These are phyloP conservation scores for Eleusine coracana DNA, from an alignment of 176 grass and related monocot genomes.

Conservation along the genomic window DNA sequence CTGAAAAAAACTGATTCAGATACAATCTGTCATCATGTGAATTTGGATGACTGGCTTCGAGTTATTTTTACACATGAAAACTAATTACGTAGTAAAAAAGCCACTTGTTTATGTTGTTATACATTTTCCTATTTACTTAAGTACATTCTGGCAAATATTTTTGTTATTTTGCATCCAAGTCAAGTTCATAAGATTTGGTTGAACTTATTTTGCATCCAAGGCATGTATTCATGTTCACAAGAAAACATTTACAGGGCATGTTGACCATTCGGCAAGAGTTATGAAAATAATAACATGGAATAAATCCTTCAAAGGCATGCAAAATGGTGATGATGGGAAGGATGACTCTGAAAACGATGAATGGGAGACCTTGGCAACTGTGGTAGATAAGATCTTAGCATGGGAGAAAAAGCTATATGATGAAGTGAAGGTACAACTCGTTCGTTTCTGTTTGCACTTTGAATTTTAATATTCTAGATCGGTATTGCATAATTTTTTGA, in stretches of 20 bases:
- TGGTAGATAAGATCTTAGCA: constrained; percentile 94
- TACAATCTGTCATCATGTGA: too few species aligned
- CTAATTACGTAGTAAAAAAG: too few species aligned
- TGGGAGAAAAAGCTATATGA: constrained; percentile 99
- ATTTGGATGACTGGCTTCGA: too few species aligned
- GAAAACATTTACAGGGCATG: constrained; percentile 71
- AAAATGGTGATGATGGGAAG: constrained; percentile 78
- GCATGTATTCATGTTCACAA: constrained; percentile 2
- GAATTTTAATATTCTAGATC: background rate
- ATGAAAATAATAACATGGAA: constrained; percentile 99
- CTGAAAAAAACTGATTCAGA: too few species aligned
- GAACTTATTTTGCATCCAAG: constrained; percentile 16
- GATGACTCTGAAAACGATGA: constrained; percentile 95
- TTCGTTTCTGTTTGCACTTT: constrained; percentile 15
- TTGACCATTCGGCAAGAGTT: constrained; percentile 95
- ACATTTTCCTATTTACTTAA: background rate
- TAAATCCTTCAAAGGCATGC: constrained; percentile 86
- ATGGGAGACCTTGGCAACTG: constrained; percentile 85
- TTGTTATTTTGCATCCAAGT: constrained; percentile 15
- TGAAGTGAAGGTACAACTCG: constrained; percentile 86
- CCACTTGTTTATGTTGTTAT: background rate
- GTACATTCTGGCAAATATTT: background rate
- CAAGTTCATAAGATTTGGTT: background rate
- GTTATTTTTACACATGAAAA: too few species aligned
- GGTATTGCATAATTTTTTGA: background rate